Percentiles rank a stretch among this genome's conserved stretches.
These are phyloP conservation scores for Cutaneotrichosporon dermatis DNA, from an alignment of 1,284 basidiomycete genomes.

Conservation along the genomic window DNA sequence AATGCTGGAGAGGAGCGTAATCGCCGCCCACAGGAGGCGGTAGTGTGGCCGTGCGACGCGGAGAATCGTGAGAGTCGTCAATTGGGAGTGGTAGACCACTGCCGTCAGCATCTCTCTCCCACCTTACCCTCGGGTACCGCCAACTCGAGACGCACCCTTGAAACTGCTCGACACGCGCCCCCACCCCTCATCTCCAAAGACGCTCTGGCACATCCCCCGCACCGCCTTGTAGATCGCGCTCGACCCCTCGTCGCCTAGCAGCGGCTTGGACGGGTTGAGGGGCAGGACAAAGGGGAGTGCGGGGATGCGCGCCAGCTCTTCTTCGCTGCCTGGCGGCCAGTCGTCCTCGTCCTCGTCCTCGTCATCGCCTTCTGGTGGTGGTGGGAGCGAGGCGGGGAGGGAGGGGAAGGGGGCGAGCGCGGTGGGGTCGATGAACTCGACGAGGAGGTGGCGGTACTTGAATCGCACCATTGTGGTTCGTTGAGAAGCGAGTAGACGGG, in stretches of 20 bases:
- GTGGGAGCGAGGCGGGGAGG: neutral
- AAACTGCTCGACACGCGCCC: conserved; percentile 40
- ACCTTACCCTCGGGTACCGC: no score
- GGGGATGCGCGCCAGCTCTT: conserved; percentile 24
- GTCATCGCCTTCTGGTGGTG: conserved; percentile 8
- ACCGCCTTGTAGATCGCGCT: conserved; percentile 31
- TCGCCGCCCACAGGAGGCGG: conserved; percentile 30
- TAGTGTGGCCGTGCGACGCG: conserved; percentile 42
- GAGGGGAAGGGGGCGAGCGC: conserved; percentile 17
- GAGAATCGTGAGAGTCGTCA: conserved; percentile 42
- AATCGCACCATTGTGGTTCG: conserved; percentile 39
- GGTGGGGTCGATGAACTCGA: conserved; percentile 41
- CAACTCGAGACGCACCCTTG: conserved; percentile 27
- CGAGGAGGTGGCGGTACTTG: conserved; percentile 48
- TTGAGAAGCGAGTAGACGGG: no score
- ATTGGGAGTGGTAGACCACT: conserved; percentile 45
- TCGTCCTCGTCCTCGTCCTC: conserved; percentile 16
- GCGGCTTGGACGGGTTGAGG: neutral
- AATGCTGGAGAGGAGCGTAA: conserved; percentile 29
- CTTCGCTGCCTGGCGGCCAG: conserved; percentile 16
- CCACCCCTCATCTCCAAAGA: conserved; percentile 48
- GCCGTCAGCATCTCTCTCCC: neutral
- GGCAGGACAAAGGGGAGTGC: conserved; percentile 35
- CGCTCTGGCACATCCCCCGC: conserved; percentile 24
- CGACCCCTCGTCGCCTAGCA: conserved; percentile 25